Conservation (phyloP, 306 rosid genomes). For the Malus domestica region ASM211411v1 NC_041793.1:19971501-19972000, state of each 20-base stretch:
- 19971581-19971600: constrained; percentile 38
- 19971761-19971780: constrained; percentile 52
- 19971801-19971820: constrained; percentile 61
- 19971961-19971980: constrained; percentile 34
- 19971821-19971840: constrained; percentile 41
- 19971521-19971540: constrained; percentile 67
- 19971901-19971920: constrained; percentile 60
- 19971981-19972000: constrained; percentile 38
- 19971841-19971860: constrained; percentile 53
- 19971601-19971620: constrained; percentile 29
- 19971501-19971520: constrained; percentile 70
- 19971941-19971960: constrained; percentile 67
- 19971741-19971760: constrained; percentile 45
- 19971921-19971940: constrained; percentile 65
- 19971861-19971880: constrained; percentile 35
- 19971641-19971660: constrained; percentile 63
- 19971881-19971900: constrained; percentile 51
- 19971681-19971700: constrained; percentile 46
- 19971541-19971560: constrained; percentile 70
- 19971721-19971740: constrained; percentile 24
- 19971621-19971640: constrained; percentile 58
- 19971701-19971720: constrained; percentile 28
- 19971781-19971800: constrained; percentile 52
- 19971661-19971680: constrained; percentile 71
- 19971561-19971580: constrained; percentile 79